Conservation (phyloP, 805 yeast genomes). For the Tetrapisispora arboricola region DNA sequence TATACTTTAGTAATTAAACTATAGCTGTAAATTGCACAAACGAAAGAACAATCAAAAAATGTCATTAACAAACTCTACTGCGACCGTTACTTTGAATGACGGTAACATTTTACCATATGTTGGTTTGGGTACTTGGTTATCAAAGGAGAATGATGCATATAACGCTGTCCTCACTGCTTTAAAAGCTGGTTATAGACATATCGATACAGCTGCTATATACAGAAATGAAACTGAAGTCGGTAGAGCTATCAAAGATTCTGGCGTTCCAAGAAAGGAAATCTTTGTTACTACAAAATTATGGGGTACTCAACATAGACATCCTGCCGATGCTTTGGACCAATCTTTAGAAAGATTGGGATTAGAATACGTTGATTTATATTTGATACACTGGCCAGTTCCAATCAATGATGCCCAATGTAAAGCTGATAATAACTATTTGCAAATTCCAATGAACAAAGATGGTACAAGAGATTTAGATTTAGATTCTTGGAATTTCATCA, state of each 20-base stretch:
- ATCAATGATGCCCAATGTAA: slow-evolving; percentile 33
- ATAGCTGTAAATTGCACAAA: too few relatives aligned
- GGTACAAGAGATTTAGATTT: slow-evolving; percentile 32
- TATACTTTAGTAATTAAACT: too few relatives aligned
- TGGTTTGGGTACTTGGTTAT: slow-evolving; percentile 69
- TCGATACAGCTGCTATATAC: slow-evolving; percentile 67
- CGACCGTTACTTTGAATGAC: slow-evolving; percentile 40
- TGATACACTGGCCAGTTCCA: slow-evolving; percentile 78
- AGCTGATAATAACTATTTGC: slow-evolving; percentile 27
- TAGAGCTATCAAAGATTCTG: slow-evolving; percentile 43
- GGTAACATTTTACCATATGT: slow-evolving; percentile 56
- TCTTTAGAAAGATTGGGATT: slow-evolving; percentile 55
- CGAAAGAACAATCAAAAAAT: too few relatives aligned
- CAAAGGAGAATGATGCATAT: slow-evolving; percentile 43
- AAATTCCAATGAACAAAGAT: slow-evolving; percentile 30
- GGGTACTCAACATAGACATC: slow-evolving; percentile 41
- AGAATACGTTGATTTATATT: slow-evolving; percentile 68
- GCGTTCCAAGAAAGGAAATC: slow-evolving; percentile 52
- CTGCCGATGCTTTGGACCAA: slow-evolving; percentile 42
- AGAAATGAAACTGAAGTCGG: slow-evolving; percentile 60
- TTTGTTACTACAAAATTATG: slow-evolving; percentile 67
- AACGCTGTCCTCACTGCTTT: slow-evolving; percentile 52
- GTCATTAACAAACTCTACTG: slow-evolving; percentile 13
- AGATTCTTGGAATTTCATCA: slow-evolving; percentile 34
- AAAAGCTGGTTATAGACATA: slow-evolving; percentile 59